Base-by-base conservation (phyloP, 345 rosid genomes). In the Toxicodendron radicans region DNA sequence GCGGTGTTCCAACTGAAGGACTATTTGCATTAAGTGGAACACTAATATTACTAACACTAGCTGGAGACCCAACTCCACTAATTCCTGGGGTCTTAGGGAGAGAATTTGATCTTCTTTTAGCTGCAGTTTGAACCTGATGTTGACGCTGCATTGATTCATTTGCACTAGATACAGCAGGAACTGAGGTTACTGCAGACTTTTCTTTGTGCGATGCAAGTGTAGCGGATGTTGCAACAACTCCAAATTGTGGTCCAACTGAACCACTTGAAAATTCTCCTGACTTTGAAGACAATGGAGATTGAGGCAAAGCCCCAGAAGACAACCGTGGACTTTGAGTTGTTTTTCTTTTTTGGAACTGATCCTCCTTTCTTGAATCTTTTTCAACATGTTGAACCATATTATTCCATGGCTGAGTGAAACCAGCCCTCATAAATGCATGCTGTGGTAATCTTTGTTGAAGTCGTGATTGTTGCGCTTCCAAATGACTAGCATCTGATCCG, bases 231-330 rank as follows among this genome's bases (percentile, higher is more conserved):
- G 92, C 84, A 79, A 79, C 85, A 61, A 86, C 87, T 77, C 97
- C 98, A 80, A 87, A 90, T 78, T 92, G 91, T 72, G 81, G 82
- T 63, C 95, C 98, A 27, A 86, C 86, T 24, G 99, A 95, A 73
- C 97, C 92, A 79, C 88, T 89, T 59, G 99, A 95, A 79, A 93
- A 90, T 75, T 95, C 98, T 57, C 98, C 99, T 70, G 99, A 93
- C 87, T 89, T 95, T 69, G 98, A 90, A 59, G 99, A 93, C 71
- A 89, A 81, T 58, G 99, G 98, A 68, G 99, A 93, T 59, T 93
- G 99, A 73, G 92, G 87, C 78, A 90, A 80, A 61, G 88, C 85
- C 73, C 99, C 98, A 59, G 87, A 73, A 32, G 98, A 90, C 78
- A 93, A 68, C 51, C 92, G 86, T 23, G 99, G 98, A 83, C 99